phyloP scores from a whole-genome alignment of 2,329 filamentous ascomycete genomes.

The Colletotrichum sp. region DNA sequence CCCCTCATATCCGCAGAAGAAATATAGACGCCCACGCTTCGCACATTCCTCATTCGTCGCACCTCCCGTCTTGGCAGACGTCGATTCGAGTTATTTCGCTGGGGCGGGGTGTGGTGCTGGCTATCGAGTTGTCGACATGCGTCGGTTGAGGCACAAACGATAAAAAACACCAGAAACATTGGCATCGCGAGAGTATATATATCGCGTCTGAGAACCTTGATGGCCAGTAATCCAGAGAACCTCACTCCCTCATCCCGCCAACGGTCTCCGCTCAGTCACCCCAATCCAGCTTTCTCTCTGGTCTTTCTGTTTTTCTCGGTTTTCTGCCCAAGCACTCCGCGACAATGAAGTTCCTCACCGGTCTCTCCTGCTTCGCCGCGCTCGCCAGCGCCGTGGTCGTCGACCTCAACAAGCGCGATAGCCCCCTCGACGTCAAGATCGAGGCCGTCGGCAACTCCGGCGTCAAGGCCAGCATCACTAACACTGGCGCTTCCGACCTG shows the following conservation, averaged over 20 bases:
- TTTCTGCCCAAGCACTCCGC: not conserved
- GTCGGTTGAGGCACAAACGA: not conserved
- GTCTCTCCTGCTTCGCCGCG: slow-evolving; percentile 38
- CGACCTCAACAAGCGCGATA: slow-evolving; percentile 38
- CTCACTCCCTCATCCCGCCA: not conserved
- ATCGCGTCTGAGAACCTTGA: not conserved
- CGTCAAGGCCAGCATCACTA: slow-evolving; percentile 58
- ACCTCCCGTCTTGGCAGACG: not conserved
- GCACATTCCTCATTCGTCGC: slow-evolving; percentile 3
- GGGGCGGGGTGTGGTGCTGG: not conserved
- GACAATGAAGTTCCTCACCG: slow-evolving; percentile 44
- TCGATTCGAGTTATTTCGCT: not conserved
- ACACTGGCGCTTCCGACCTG: slow-evolving; percentile 52
- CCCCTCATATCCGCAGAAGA: not conserved
- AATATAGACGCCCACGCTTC: not conserved
- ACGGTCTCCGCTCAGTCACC: not conserved
- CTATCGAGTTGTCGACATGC: not conserved
- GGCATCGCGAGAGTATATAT: slow-evolving; percentile 4
- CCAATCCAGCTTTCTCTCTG: not conserved
- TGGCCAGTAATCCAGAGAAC: not conserved
- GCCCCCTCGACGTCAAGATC: slow-evolving; percentile 49
- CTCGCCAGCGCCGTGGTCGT: slow-evolving; percentile 39
- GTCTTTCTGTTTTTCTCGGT: not conserved
- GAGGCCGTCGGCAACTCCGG: slow-evolving; percentile 55
- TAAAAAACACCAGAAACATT: not conserved